Base-by-base conservation (phyloP, 2,329 filamentous ascomycete species). In the Botrytis porri region DNA sequence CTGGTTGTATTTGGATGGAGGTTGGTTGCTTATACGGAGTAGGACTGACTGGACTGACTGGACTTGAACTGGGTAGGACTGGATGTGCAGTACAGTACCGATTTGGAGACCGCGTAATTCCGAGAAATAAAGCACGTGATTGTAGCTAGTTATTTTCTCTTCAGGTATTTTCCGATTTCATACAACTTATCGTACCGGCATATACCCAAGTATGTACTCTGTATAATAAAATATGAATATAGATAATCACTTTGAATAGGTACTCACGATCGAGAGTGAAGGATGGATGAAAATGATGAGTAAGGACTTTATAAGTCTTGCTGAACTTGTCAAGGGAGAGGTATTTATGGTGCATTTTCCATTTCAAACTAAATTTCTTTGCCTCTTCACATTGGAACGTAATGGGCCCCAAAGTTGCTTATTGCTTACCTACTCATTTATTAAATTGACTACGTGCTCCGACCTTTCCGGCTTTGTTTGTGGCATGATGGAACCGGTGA, bases 381-480 rank as follows among this genome's bases (percentile, higher is more conserved):
- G 59, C 59, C 35, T 71, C 59, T 57, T 57, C 10, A 25, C 18
- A 54, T 71, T n/a, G 59, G 22, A 63, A 45, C 37, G 43, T 35
- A 54, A 32, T 66, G 18, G 10, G 20, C 22, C 22, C 29, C 2
- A 7, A 54, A 60, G 22, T 71, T 66, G 69, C 43, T 66, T 59
- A 66, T 66, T 48, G 54, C 64, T 57, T 43, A 57, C 45, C 57
- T 43, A 63, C 32, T 22, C 69, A n/a, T n/a, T n/a, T n/a, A n/a
- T n/a, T n/a, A n/a, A 20, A 18, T 16, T n/a, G n/a, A n/a, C 12
- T 43, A 22, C 66, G 32, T 32, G 35, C 70, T 71, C 70, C 70
- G 70, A 69, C n/a, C 48, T 32, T 69, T 69, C 65, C 65, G 65
- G 45, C 35, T 54, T 57, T 39, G 64, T 67, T 67, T 54, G 22